Percentiles rank a stretch among this genome's conserved stretches.
Conservation (phyloP, 306 rosid species). For the Citrullus colocynthis region DNA sequence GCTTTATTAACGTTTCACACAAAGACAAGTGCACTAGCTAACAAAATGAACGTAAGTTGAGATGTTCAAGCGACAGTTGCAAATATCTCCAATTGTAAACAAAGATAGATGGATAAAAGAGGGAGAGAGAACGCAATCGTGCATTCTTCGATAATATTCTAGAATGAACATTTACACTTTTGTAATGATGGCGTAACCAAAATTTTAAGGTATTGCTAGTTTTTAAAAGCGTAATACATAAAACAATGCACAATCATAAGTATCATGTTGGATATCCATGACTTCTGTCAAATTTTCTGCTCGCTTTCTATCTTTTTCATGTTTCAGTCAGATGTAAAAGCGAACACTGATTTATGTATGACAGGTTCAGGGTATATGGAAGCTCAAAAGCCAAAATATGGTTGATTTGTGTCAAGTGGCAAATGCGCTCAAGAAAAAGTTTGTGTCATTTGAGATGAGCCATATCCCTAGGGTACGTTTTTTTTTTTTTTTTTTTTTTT, state of each 20-base stretch:
- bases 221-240: not conserved
- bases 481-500: too few relatives aligned
- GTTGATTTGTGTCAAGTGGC: conserved; percentile 46
- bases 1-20: not conserved
- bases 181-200: not conserved
- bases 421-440: conserved; percentile 39
- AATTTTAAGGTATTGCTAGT: not conserved
- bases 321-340: not conserved
- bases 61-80: not conserved
- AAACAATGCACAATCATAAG: not conserved
- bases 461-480: conserved; percentile 54
- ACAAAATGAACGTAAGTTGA: not conserved
- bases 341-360: not conserved
- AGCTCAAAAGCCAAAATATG: conserved; percentile 51
- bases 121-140: not conserved
- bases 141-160: not conserved
- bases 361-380: conserved; percentile 72
- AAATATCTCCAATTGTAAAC: not conserved
- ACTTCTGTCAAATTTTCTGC: not conserved
- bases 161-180: not conserved
- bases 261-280: not conserved
- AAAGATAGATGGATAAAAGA: not conserved
- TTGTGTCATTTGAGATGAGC: conserved; percentile 51
- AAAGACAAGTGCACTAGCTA: not conserved
- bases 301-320: not conserved